Base-by-base conservation (phyloP, 352 stramenopile genomes). In the Blastocystis sp. region DNA sequence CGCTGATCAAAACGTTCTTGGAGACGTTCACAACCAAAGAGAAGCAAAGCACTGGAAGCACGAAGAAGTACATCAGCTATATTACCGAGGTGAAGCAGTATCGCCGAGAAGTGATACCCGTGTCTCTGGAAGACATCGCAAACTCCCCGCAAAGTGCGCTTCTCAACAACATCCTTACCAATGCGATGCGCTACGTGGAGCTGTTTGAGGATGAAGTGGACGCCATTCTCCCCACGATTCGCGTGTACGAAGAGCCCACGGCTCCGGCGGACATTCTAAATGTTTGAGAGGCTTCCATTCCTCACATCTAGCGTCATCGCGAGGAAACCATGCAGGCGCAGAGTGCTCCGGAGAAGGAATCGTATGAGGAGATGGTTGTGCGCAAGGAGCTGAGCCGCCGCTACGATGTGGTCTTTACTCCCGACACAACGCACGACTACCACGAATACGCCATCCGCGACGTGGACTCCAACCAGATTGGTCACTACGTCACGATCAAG, bases 381-480 rank as follows among this genome's bases (percentile, higher is more conserved):
- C 24, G 42, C 7, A 42, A 62, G 42, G 24, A 79, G 11, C 19
- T 79, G 69, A 45, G 40, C 62, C 69, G 69, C 14, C 43, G 69
- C 43, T 79, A 79, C 42, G 52, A 79, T 62, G 52, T 79, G 10
- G 38, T 79, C 6, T 79, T 79, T 40, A 79, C 69, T 17, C 69
- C 69, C 9, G 42, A 60, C 40, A 17, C 6, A 11, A 52, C 14
- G 9, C 69, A 14, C 70, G 40, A 76, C 24, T 94, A 93, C 3
- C 92, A 95, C 24, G 87, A 98, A 28, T 95, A 94, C 9, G 93
- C 96, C 45, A 95, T 99, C 92, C 92, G 97, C 14, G 94, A 97
- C 65, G 92, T 99, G 40, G 96, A 98, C 91, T 97, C 97, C 3
- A 92, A 96, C 57, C 92, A 98, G 81, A 98, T 99, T 77, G 96